Evolutionary conservation across 352 stramenopile genomes (phyloP), one percentile per base, ranked within the genome.

Genomic region (Phytophthora pseudosyringae): DNA sequence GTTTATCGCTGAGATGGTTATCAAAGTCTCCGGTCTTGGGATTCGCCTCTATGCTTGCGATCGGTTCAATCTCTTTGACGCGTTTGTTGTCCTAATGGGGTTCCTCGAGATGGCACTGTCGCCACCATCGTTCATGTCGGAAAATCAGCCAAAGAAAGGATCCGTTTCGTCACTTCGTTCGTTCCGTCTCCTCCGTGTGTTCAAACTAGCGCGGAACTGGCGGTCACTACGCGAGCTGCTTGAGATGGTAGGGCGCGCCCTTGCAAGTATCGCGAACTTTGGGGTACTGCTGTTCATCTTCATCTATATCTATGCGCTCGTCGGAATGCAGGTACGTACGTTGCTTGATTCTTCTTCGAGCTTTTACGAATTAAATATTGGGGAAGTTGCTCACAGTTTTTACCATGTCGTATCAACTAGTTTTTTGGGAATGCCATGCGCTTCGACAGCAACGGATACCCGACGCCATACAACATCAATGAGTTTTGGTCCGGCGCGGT

Each of bases 171-270:
- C 90, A 1, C 69, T 98, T 26, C 78, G 93, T 9, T 93, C 87
- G 2, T 93, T 98, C 56, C 81, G 95, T 0, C 67, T 98, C 3
- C 94, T 98, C 48, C 78, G 93, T 6, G 76, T 98, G n/a, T 97
- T 99, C 57, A 98, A 98, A 54, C 80, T 99, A 12, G 93, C 95
- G 3, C 84, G 91, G 11, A 74, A 91, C 48, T 99, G 95, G 96
- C 73, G 82, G 31, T 91, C 82, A 2, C 71, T 99, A 26, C 89
- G 95, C 4, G 84, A 93, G 6, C 76, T 99, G n/a, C 73, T 99
- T 4, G 49, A 81, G 8, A 94, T 95, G 54, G 96, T 99, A 15
- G 60, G 64, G 5, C 73, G 82, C 13, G 94, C 95, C 0, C 69
- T 98, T 16, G 78, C 90, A 1, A 93, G 98, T 49, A 95, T 99